Conservation (phyloP, 768 basidiomycete genomes). For the Lentinula raphanica region DNA sequence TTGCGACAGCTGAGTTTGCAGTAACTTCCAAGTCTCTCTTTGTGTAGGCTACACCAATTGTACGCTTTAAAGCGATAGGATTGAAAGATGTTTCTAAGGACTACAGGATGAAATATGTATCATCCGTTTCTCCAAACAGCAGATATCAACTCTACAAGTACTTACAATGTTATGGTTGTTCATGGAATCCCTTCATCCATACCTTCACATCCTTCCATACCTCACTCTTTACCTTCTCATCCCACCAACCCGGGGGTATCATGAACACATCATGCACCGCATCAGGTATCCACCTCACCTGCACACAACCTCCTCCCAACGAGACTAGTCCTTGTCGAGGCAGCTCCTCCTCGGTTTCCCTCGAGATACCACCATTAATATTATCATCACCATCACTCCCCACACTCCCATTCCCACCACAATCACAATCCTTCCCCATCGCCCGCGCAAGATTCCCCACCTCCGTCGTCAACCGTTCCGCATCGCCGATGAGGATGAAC, state of each 20-base stretch:
- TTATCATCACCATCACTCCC: background rate
- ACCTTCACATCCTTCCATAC: conserved; percentile 32
- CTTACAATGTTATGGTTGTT: background rate
- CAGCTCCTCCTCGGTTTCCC: background rate
- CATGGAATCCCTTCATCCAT: conserved; percentile 25
- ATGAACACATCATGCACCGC: conserved; percentile 43
- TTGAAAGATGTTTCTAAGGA: too few species aligned
- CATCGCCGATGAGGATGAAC: conserved; percentile 44
- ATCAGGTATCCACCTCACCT: conserved; percentile 29
- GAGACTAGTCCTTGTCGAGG: conserved; percentile 22
- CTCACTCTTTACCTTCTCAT: conserved; percentile 28
- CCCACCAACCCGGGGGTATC: conserved; percentile 40
- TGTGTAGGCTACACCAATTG: too few species aligned
- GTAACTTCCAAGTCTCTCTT: too few species aligned
- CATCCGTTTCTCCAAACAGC: too few species aligned
- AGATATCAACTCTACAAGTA: too few species aligned
- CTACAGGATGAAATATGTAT: too few species aligned
- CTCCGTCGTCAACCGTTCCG: conserved; percentile 46
- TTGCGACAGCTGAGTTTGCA: too few species aligned
- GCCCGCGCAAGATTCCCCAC: conserved; percentile 35
- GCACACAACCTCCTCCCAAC: conserved; percentile 11
- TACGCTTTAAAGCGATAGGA: too few species aligned
- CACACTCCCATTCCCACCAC: background rate
- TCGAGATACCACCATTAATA: too few species aligned
- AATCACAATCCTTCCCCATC: conserved; percentile 28